Evolutionary conservation across 2,329 filamentous ascomycete species (phyloP), one percentile per base, ranked within the genome.

Genomic region (Claviceps arundinis): DNA sequence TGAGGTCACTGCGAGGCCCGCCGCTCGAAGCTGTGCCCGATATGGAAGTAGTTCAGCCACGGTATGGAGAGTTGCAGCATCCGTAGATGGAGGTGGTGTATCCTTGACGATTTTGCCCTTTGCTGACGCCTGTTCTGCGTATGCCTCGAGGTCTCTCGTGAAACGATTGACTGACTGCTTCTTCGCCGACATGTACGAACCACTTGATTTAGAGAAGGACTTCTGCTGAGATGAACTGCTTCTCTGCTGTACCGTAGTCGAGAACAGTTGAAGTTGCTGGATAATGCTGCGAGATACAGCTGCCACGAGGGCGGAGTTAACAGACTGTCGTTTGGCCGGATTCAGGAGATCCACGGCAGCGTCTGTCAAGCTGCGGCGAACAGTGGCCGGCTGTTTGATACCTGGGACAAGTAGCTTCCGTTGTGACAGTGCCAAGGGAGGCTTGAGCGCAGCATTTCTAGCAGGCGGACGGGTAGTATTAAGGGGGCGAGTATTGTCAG

Each of bases 1-100:
- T 38, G 78, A 79, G 11, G 78, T 81, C 1, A 81, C 73, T 2
- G 77, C 76, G 48, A 82, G 67, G 1, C 77, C 76, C 51, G 74
- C 77, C 52, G 70, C 70, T 52, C 65, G 66, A 55, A 82, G 80
- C 54, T 81, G 71, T 4, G 71, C 65, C 47, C 70, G 72, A 58
- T 74, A 81, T 2, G 77, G 77, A 26, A 78, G 60, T 2, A 81
- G 64, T 34, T 73, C 75, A 26, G 72, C 68, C 17, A 81, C 68
- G 2, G 78, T 81, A 54, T 72, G 70, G 46, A 73, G 64, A 43
- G 71, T 78, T 48, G 62, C 57, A n/a, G 62, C 66, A 2, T 73
- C 73, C 13, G 67, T 65, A 1, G 69, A 57, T 37, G 54, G 65
- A 48, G 70, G 71, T 4, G 73, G 66, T 1, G 70, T 71, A 11